phyloP scores from a whole-genome alignment of 2,329 filamentous ascomycete genomes.

The Neofusicoccum laricinum region DNA sequence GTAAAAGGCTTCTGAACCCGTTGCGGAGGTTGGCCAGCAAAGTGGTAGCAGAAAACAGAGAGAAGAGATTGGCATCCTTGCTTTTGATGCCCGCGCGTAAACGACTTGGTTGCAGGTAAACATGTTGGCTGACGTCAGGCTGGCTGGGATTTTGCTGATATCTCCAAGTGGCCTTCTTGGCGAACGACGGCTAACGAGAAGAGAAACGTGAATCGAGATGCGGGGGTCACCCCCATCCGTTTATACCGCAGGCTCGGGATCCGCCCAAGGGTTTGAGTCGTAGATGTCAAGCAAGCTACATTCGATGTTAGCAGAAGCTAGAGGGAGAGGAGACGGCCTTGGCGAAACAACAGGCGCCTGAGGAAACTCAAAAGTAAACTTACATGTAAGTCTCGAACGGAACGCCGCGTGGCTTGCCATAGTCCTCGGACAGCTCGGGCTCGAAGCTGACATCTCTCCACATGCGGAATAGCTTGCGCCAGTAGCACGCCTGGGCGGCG shows the following conservation, averaged over 20 bases:
- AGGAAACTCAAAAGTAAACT: background rate
- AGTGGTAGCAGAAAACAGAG: background rate
- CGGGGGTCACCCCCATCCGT: background rate
- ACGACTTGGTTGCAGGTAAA: background rate
- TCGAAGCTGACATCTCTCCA: conserved; percentile 36
- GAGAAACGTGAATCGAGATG: background rate
- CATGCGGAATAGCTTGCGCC: conserved; percentile 46
- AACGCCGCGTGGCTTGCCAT: conserved; percentile 12
- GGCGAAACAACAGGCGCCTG: no score
- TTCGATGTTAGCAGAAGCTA: background rate
- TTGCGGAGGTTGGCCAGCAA: background rate
- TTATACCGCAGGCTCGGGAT: background rate
- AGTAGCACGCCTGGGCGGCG: conserved; percentile 56
- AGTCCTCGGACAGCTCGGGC: conserved; percentile 19
- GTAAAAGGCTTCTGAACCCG: background rate
- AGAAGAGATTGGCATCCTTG: no score
- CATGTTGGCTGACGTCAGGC: background rate
- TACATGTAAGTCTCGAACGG: conserved; percentile 16
- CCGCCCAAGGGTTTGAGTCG: conserved; percentile 13
- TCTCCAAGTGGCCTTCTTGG: background rate
- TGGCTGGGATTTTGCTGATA: background rate
- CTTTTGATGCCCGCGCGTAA: no score
- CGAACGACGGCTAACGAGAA: background rate
- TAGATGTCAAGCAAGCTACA: conserved; percentile 12
- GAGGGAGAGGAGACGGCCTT: background rate